These are phyloP conservation scores for Hypomyces perniciosus DNA, from an alignment of 2,329 filamentous ascomycete genomes.

Conservation along the genomic window DNA sequence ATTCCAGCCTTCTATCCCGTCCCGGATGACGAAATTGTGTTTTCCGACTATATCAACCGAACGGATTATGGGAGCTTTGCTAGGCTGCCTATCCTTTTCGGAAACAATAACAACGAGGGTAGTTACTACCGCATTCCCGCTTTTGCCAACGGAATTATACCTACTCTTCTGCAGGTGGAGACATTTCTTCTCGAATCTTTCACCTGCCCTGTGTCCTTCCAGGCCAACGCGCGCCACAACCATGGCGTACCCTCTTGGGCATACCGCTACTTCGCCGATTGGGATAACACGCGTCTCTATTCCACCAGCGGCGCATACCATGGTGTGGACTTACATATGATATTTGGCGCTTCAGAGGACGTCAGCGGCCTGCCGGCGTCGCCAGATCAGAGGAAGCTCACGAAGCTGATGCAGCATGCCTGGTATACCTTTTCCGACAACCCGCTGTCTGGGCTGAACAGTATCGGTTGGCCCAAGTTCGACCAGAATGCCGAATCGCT, in stretches of 20 bases:
- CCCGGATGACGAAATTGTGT: constrained; percentile 35
- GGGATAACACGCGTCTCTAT: constrained; percentile 41
- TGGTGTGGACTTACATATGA: constrained; percentile 41
- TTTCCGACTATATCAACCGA: constrained; percentile 32
- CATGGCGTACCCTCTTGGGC: constrained; percentile 36
- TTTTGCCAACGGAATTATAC: constrained; percentile 31
- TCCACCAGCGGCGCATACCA: constrained; percentile 43
- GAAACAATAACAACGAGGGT: constrained; percentile 40
- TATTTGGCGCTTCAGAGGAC: constrained; percentile 36
- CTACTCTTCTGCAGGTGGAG: constrained; percentile 31
- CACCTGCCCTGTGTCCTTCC: constrained; percentile 37
- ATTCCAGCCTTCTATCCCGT: constrained; percentile 37
- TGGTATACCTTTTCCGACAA: constrained; percentile 37
- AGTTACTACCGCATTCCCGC: constrained; percentile 42
- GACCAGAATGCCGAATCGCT: constrained; percentile 13
- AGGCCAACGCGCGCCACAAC: constrained; percentile 28
- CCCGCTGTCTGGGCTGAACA: constrained; percentile 27
- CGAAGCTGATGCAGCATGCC: constrained; percentile 32
- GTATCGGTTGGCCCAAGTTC: constrained; percentile 22
- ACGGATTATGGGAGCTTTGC: constrained; percentile 32
- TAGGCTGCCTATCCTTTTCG: constrained; percentile 36
- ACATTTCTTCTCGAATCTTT: constrained; percentile 40
- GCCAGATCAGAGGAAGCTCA: constrained; percentile 26
- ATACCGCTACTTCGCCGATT: constrained; percentile 45
- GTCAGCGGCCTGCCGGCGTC: constrained; percentile 32